phyloP scores from a whole-genome alignment of 2,329 filamentous ascomycete species.

The Trichoderma brevicompactum region DNA sequence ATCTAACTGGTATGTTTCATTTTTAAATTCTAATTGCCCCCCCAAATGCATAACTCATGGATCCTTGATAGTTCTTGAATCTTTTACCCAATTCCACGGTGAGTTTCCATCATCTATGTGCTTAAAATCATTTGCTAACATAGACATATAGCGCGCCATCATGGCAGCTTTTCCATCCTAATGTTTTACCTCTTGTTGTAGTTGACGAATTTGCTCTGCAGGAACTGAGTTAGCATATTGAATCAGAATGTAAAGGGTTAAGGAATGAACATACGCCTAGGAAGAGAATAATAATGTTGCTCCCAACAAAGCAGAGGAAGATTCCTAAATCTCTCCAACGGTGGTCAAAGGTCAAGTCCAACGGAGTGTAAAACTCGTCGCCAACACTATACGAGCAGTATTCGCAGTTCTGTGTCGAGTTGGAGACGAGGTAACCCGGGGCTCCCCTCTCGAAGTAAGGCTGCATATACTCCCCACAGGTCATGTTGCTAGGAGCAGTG shows the following conservation, averaged over 20 bases:
- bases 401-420: constrained; percentile 68
- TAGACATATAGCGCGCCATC: not conserved
- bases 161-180: too few relatives aligned
- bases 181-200: constrained; percentile 54
- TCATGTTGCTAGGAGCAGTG: constrained; percentile 65
- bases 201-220: constrained; percentile 56
- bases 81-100: not conserved
- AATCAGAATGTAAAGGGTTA: not conserved
- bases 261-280: constrained; percentile 51
- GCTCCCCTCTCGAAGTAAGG: constrained; percentile 71
- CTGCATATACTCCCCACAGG: constrained; percentile 76
- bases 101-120: not conserved
- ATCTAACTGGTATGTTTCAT: not conserved
- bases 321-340: constrained; percentile 87
- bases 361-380: constrained; percentile 75
- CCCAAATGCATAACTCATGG: not conserved
- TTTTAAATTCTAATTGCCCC: not conserved
- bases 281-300: constrained; percentile 70
- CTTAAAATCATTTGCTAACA: not conserved
- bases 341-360: constrained; percentile 68
- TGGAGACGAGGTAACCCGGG: constrained; percentile 71
- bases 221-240: constrained; percentile 21
- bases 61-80: not conserved
- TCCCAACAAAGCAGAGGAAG: constrained; percentile 73
- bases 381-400: constrained; percentile 84